A percentile compares a stretch with the other conserved stretches of the same genome.
phyloP scores from a whole-genome alignment of 805 yeast species.

The Ogataea pignaliae region DNA sequence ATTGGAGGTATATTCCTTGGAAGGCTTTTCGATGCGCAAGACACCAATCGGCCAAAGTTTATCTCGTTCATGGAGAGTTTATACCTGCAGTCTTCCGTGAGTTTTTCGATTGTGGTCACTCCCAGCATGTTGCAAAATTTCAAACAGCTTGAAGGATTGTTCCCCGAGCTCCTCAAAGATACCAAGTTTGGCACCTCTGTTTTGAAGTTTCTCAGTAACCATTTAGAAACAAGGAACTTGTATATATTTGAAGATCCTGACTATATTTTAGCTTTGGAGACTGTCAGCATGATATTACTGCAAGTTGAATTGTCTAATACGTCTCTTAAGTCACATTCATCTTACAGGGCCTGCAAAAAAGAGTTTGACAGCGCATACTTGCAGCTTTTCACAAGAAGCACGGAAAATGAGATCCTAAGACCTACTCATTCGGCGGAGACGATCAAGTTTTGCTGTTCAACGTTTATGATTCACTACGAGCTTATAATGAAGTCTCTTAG shows the following conservation, averaged over 20 bases:
- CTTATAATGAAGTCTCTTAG: conserved; percentile 7
- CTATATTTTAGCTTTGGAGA: conserved; percentile 4
- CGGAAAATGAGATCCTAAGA: conserved; percentile 5
- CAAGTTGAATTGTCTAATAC: conserved; percentile 1
- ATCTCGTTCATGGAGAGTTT: conserved; percentile 7
- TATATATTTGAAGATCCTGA: conserved; percentile 8
- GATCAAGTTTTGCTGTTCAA: conserved; percentile 20
- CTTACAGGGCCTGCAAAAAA: conserved; percentile 10
- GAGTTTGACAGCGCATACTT: conserved; percentile 17
- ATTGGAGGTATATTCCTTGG: conserved; percentile 8
- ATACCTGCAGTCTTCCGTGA: conserved; percentile 1
- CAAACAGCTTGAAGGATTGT: conserved; percentile 20
- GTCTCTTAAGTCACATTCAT: not conserved
- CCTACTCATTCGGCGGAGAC: conserved; percentile 1
- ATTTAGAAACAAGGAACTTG: conserved; percentile 6
- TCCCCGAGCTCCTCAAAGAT: conserved; percentile 5
- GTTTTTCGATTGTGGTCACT: conserved; percentile 19
- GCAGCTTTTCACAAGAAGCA: conserved; percentile 8
- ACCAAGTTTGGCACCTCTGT: not conserved
- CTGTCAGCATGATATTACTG: conserved; percentile 1
- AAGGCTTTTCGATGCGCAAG: conserved; percentile 5
- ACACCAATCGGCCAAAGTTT: not conserved
- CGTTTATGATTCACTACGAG: conserved; percentile 18
- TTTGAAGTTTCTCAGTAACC: conserved; percentile 4
- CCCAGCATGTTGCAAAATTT: conserved; percentile 28